A percentile compares a stretch with the other conserved stretches of the same genome.
Conservation (phyloP, 331 rosid species). For the Acacia concinna region DNA sequence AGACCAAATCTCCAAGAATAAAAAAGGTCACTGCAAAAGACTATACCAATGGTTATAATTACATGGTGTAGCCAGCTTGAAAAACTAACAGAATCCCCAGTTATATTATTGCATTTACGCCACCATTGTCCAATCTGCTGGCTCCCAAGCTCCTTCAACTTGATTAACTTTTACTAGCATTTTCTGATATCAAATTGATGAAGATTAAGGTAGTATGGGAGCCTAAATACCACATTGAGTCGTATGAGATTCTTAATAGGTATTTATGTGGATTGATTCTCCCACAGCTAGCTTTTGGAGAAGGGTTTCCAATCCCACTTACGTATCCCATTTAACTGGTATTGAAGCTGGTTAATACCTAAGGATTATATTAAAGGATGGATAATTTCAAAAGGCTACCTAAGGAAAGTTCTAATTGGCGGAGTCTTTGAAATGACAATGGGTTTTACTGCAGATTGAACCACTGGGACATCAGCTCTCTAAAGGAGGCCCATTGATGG, state of each 20-base stretch:
- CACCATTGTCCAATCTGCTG: slow-evolving; percentile 2
- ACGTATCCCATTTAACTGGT: background rate
- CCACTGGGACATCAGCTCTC: background rate
- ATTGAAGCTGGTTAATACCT: background rate
- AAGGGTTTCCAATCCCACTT: background rate
- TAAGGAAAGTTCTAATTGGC: background rate
- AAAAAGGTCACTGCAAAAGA: background rate
- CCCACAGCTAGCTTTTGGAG: background rate
- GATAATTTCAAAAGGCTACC: background rate
- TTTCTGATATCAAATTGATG: background rate
- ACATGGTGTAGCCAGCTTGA: background rate
- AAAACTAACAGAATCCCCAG: slow-evolving; percentile 8
- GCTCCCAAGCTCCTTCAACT: background rate
- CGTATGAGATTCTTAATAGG: background rate
- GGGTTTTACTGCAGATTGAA: background rate
- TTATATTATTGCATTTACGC: background rate
- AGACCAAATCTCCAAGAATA: background rate
- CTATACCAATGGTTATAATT: background rate
- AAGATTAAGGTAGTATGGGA: background rate
- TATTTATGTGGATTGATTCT: background rate
- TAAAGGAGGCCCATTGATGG: background rate
- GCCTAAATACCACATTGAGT: background rate
- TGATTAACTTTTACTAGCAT: background rate
- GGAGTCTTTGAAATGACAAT: background rate
- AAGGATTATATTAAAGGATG: too few relatives aligned